phyloP scores from a whole-genome alignment of 495 filamentous ascomycete species.

The Penicillium canescens region DNA sequence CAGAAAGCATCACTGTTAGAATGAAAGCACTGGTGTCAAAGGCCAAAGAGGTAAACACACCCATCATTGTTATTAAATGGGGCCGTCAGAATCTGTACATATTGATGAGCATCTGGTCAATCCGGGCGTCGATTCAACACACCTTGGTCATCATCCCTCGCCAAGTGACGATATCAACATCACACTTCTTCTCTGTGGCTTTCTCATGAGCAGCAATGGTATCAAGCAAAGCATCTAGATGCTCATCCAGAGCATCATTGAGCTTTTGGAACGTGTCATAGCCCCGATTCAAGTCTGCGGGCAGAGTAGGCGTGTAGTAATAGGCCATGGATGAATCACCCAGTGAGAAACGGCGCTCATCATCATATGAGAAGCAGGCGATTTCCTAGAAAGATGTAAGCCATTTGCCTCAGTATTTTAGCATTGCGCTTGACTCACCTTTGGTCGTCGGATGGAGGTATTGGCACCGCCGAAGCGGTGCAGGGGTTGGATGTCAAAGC shows the following conservation, averaged over 20 bases:
- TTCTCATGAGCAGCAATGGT: slow-evolving; percentile 74
- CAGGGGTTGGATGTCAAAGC: slow-evolving; percentile 65
- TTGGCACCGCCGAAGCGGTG: slow-evolving; percentile 59
- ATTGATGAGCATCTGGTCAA: neutral
- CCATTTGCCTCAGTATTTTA: neutral
- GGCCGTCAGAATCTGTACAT: slow-evolving; percentile 72
- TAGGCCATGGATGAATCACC: slow-evolving; percentile 79
- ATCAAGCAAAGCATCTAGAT: slow-evolving; percentile 79
- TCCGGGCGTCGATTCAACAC: slow-evolving; percentile 6
- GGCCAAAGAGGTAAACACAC: slow-evolving; percentile 42
- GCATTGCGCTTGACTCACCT: slow-evolving; percentile 41
- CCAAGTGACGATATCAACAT: slow-evolving; percentile 88
- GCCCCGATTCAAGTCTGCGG: slow-evolving; percentile 71
- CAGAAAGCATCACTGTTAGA: slow-evolving; percentile 6
- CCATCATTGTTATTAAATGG: slow-evolving; percentile 81
- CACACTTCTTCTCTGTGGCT: slow-evolving; percentile 61
- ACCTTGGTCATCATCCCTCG: slow-evolving; percentile 99
- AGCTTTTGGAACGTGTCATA: slow-evolving; percentile 83
- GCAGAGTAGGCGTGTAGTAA: slow-evolving; percentile 79
- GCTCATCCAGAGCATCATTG: slow-evolving; percentile 80
- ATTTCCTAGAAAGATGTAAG: slow-evolving; percentile 63
- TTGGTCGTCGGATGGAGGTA: slow-evolving; percentile 67
- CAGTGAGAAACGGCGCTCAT: slow-evolving; percentile 70
- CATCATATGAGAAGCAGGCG: slow-evolving; percentile 86
- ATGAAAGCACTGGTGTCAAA: neutral